Base-by-base conservation (phyloP, 176 grass and related monocot genomes). In the Calamus simplicifolius region DNA sequence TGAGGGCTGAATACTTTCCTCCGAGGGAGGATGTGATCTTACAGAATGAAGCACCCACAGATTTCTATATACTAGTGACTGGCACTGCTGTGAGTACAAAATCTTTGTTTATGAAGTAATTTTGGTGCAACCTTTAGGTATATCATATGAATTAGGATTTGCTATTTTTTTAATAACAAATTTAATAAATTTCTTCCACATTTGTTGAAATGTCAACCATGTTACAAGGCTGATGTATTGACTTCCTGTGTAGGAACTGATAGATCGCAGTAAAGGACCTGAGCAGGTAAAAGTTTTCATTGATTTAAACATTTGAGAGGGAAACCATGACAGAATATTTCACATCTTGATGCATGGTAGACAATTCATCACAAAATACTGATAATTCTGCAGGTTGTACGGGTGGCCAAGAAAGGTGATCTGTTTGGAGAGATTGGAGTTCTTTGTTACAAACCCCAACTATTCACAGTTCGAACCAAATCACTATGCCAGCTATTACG, bases 1-100 rank as follows among this genome's bases (percentile, higher is more conserved):
- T 89, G 93, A 98, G 70, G 81, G 88, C 78, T 63, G 93, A 98
- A 69, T 98, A 98, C 61, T 92, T 92, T 78, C 84, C 93, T 74
- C 88, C 84, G 49, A 89, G 93, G 66, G 93, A 98, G 69, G 93
- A 98, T 66, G 87, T 98, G 63, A 98, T 98, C 61, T 75, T 98
- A 70, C 87, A 98, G 69, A 98, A 98, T 74, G 88, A 92, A 78
- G 81, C 87, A 54, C 88, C 93, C 16, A 92, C 84, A 59, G 88
- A 89, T 67, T 98, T 98, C 29, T 98, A 98, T 68, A 89, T 98
- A 59, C 50, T 98, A 73, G 81, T 98, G 65, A 76, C 79, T 57
- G 93, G 93, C 58, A 89, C 59, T 17, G 75, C 59, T 81, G 93
- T 90, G 85, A 85, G 58, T 13, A 51, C 18, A 18, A 35, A 28